Conservation (phyloP, 306 rosid species). For the Acacia acuminata region DNA sequence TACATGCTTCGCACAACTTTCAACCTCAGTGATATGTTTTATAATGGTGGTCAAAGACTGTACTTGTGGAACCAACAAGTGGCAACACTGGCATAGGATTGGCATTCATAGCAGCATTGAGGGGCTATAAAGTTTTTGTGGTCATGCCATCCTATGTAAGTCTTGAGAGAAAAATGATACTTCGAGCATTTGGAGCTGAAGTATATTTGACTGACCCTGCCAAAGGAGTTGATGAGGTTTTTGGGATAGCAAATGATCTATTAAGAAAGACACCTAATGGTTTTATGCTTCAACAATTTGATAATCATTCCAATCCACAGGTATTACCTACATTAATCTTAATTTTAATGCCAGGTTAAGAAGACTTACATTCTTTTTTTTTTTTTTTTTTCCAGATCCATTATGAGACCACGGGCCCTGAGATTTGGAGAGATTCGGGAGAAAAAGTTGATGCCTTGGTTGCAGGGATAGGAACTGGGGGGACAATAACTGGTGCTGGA, state of each 20-base stretch:
- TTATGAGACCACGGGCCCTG: conserved; percentile 89
- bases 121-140: conserved; percentile 66
- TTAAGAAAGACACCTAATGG: conserved; percentile 56
- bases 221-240: conserved; percentile 51
- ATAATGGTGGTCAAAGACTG: conserved; percentile 49
- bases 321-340: conserved; percentile 35
- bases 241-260: conserved; percentile 66
- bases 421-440: conserved; percentile 84
- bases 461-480: conserved; percentile 87
- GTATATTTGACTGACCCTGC: conserved; percentile 64
- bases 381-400: conserved; percentile 49
- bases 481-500: conserved; percentile 74
- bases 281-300: conserved; percentile 56
- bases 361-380: neutral
- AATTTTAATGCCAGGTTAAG: neutral
- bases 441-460: conserved; percentile 71
- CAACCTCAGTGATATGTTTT: conserved; percentile 16
- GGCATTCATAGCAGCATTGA: conserved; percentile 74
- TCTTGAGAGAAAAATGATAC: conserved; percentile 69
- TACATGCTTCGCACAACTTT: conserved; percentile 20
- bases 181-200: conserved; percentile 83
- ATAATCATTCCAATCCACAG: conserved; percentile 72
- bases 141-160: conserved; percentile 64
- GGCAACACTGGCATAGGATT: conserved; percentile 91
- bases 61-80: conserved; percentile 71